A percentile compares a stretch with the other conserved stretches of the same genome.
phyloP scores from a whole-genome alignment of 2,329 filamentous ascomycete species.

The Colletotrichum cordylinicola region DNA sequence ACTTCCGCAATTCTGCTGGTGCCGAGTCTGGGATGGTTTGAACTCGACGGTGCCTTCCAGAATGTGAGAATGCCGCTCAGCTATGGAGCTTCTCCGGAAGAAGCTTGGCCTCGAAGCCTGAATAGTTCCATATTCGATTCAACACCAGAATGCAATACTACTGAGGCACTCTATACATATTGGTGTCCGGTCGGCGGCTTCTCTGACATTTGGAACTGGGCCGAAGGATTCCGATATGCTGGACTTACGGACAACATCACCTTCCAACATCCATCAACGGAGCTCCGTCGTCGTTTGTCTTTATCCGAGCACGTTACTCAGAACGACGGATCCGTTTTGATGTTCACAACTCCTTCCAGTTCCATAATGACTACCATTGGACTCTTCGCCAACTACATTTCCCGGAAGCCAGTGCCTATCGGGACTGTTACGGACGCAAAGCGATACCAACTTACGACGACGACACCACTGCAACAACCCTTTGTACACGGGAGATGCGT shows the following conservation, averaged over 20 bases:
- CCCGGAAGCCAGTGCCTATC: not conserved
- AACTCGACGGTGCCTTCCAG: not conserved
- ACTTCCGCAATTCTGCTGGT: conserved; percentile 11
- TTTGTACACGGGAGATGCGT: not conserved
- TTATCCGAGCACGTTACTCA: not conserved
- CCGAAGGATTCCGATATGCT: not conserved
- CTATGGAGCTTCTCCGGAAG: not conserved
- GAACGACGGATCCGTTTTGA: not conserved
- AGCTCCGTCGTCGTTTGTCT: not conserved
- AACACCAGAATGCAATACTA: not conserved
- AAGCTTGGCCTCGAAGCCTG: not conserved
- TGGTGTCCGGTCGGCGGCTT: not conserved
- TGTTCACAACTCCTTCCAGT: not conserved
- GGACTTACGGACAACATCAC: not conserved
- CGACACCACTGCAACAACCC: not conserved
- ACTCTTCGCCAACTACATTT: not conserved
- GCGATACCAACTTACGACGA: not conserved
- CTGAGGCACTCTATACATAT: not conserved
- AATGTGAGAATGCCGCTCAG: not conserved
- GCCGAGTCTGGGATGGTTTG: not conserved
- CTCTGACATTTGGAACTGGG: not conserved
- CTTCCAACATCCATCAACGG: not conserved
- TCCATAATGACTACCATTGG: not conserved
- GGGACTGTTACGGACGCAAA: not conserved
- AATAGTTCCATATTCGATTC: not conserved